These are phyloP conservation scores for Tuber magnatum DNA, from an alignment of 495 filamentous ascomycete species.

Conservation along the genomic window DNA sequence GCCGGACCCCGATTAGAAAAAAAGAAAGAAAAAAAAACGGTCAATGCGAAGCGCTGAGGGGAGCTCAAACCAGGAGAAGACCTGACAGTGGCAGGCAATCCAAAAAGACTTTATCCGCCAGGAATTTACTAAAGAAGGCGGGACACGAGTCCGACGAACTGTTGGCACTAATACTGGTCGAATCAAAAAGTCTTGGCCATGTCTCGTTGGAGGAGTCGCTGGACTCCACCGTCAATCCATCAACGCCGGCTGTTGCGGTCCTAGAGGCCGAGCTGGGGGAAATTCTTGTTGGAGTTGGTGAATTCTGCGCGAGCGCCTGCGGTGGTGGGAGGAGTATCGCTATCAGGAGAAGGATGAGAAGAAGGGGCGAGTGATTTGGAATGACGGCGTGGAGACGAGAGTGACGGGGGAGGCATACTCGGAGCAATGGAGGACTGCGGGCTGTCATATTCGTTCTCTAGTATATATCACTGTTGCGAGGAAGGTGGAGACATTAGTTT, in stretches of 20 bases:
- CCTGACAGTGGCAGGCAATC: conserved; percentile 36
- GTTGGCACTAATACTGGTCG: conserved; percentile 22
- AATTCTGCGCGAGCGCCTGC: background rate
- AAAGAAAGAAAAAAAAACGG: too few species aligned
- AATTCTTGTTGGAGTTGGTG: conserved; percentile 7
- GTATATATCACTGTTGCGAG: background rate
- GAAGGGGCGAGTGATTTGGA: conserved; percentile 25
- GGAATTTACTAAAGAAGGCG: conserved; percentile 28
- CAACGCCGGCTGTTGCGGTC: background rate
- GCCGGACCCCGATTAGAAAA: conserved; percentile 12
- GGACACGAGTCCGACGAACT: conserved; percentile 28
- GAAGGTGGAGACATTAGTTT: conserved; percentile 1
- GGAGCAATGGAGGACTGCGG: background rate
- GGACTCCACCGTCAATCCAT: conserved; percentile 2
- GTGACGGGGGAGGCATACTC: background rate
- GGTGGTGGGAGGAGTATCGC: conserved; percentile 5
- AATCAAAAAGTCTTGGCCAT: conserved; percentile 27
- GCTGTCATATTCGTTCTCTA: background rate
- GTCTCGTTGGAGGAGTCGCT: conserved; percentile 8
- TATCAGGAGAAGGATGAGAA: conserved; percentile 20
- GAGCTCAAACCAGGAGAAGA: conserved; percentile 32
- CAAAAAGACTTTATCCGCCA: conserved; percentile 24
- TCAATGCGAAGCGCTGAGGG: background rate
- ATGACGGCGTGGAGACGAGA: conserved; percentile 24
- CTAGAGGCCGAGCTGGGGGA: conserved; percentile 9